Evolutionary conservation across 1,139 yeast genomes (phyloP).

Genomic region (Scheffersomyces illinoinensis): DNA sequence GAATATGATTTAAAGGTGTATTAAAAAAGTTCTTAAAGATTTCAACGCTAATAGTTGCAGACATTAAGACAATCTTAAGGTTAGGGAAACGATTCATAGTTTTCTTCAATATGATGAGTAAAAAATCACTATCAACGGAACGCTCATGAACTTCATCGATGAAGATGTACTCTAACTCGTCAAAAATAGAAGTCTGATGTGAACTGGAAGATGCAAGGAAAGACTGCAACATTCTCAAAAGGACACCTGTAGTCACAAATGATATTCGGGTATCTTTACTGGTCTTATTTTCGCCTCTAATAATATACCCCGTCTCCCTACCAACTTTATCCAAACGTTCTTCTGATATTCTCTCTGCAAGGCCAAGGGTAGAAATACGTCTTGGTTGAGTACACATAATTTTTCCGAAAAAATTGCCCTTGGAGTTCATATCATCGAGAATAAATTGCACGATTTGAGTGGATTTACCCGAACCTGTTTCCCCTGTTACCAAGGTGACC

Average conservation of each 20-base stretch:
- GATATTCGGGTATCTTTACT: constrained; percentile 62
- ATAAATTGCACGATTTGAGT: constrained; percentile 79
- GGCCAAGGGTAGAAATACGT: constrained; percentile 91
- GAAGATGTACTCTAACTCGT: constrained; percentile 65
- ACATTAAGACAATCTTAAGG: constrained; percentile 79
- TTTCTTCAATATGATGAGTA: constrained; percentile 73
- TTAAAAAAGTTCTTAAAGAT: constrained; percentile 66
- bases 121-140: constrained; percentile 85
- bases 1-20: constrained; percentile 53
- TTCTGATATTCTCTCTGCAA: constrained; percentile 88
- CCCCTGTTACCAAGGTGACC: constrained; percentile 86
- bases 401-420: constrained; percentile 51
- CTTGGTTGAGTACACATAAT: constrained; percentile 94
- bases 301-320: constrained; percentile 80
- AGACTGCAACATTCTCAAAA: constrained; percentile 78
- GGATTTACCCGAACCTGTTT: constrained; percentile 70
- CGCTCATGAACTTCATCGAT: constrained; percentile 97
- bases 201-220: constrained; percentile 17
- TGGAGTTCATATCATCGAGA: constrained; percentile 57
- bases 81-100: constrained; percentile 48
- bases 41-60: constrained; percentile 86
- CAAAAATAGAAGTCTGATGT: constrained; percentile 39
- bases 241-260: constrained; percentile 91
- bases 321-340: constrained; percentile 76
- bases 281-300: constrained; percentile 85